Percentiles rank a stretch among this genome's conserved stretches.
These are phyloP conservation scores for Kwoniella pini DNA, from an alignment of 768 basidiomycete genomes.

Conservation along the genomic window DNA sequence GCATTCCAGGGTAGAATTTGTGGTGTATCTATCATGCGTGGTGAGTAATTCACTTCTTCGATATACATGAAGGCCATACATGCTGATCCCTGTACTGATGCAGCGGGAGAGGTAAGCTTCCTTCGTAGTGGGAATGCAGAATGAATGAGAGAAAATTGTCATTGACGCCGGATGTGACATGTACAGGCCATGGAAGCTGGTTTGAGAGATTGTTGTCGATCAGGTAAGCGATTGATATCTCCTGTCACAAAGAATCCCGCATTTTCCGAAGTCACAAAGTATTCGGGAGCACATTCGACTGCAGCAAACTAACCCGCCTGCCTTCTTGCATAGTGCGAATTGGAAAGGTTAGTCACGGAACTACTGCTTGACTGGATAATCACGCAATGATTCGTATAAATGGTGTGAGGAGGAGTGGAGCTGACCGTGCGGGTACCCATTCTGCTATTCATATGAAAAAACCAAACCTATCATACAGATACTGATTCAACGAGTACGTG, in stretches of 20 bases:
- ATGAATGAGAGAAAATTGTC: not conserved
- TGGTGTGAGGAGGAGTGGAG: not conserved
- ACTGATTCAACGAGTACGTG: slow-evolving; percentile 85
- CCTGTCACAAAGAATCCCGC: too few species aligned
- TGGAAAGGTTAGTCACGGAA: slow-evolving; percentile 64
- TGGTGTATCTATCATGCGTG: slow-evolving; percentile 90
- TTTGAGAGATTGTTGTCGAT: slow-evolving; percentile 87
- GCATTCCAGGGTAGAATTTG: slow-evolving; percentile 96
- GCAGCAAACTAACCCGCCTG: not conserved
- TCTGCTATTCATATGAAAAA: not conserved
- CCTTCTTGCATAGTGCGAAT: slow-evolving; percentile 63
- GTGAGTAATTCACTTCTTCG: slow-evolving; percentile 62
- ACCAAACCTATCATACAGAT: slow-evolving; percentile 59
- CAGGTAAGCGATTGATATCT: slow-evolving; percentile 49
- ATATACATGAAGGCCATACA: not conserved
- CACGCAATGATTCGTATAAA: slow-evolving; percentile 6
- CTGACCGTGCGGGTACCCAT: slow-evolving; percentile 16
- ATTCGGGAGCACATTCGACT: too few species aligned
- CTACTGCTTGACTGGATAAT: slow-evolving; percentile 1
- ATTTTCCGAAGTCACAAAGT: too few species aligned
- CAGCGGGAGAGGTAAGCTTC: slow-evolving; percentile 51
- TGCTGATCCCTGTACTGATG: not conserved
- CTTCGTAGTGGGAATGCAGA: not conserved
- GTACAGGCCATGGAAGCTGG: slow-evolving; percentile 94
- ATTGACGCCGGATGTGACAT: not conserved